A percentile compares a stretch with the other conserved stretches of the same genome.
Evolutionary conservation across 306 rosid genomes (phyloP).

Genomic region (Gastrolobium villosum): DNA sequence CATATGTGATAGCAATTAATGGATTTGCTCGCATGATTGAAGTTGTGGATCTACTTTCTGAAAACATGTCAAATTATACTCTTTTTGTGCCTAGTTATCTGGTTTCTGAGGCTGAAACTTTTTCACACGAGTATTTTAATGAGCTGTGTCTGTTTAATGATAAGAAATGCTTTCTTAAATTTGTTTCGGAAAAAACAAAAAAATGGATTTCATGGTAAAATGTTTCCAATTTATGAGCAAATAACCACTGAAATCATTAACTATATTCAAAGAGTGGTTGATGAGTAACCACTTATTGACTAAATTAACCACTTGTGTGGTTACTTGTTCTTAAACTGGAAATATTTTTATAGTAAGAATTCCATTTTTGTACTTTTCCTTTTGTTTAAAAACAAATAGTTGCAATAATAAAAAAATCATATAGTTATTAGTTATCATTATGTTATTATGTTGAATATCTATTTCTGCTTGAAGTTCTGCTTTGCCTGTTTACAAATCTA

Average conservation of each 20-base stretch:
- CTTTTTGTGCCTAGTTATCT: not conserved
- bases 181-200: not conserved
- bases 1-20: not conserved
- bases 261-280: not conserved
- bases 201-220: not conserved
- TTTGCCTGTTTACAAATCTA: not conserved
- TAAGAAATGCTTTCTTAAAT: not conserved
- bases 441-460: not conserved
- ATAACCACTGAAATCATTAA: not conserved
- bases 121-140: not conserved
- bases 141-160: not conserved
- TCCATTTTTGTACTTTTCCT: too few species aligned
- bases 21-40: not conserved
- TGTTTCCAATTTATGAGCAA: not conserved
- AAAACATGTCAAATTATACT: not conserved
- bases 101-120: not conserved
- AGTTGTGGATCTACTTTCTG: not conserved
- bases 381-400: too few species aligned
- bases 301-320: constrained; percentile 6
- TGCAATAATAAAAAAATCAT: not conserved
- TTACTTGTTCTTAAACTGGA: not conserved
- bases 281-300: not conserved
- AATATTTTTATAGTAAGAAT: not conserved
- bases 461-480: not conserved
- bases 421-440: not conserved